Evolutionary conservation across 1,284 basidiomycete species (phyloP).

Genomic region (Fomitopsis betulina): DNA sequence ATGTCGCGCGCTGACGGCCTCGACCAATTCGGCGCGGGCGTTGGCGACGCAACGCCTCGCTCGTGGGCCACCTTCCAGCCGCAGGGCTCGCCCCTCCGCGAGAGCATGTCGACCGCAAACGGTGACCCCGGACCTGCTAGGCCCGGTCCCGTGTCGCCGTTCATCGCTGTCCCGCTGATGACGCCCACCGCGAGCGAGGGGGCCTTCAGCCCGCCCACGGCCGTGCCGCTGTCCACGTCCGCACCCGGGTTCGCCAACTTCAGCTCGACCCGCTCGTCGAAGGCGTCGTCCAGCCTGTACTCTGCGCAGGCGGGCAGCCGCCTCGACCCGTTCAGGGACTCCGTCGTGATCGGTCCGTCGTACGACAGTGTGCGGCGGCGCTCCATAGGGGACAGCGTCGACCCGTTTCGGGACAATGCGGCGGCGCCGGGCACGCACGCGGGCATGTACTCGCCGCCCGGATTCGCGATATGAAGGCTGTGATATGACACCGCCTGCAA

Average conservation of each 20-base stretch:
- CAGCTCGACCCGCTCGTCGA: constrained; percentile 3
- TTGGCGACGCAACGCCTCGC: constrained; percentile 1
- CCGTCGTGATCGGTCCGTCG: not conserved
- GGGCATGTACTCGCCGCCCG: not conserved
- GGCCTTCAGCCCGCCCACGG: not conserved
- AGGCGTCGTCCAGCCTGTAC: constrained; percentile 5
- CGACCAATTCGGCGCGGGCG: not conserved
- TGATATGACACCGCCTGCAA: not conserved
- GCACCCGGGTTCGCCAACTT: not conserved
- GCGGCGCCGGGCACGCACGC: not conserved
- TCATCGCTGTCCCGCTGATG: not conserved
- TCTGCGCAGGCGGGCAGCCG: not conserved
- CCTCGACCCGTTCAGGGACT: not conserved
- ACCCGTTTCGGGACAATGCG: constrained; percentile 2
- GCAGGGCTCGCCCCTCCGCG: constrained; percentile 1
- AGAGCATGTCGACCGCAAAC: not conserved
- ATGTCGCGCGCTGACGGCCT: not conserved
- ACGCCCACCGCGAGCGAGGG: not conserved
- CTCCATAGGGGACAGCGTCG: constrained; percentile 5
- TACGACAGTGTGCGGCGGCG: not conserved
- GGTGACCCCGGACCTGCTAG: not conserved
- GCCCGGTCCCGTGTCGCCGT: not conserved
- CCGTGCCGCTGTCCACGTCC: not conserved
- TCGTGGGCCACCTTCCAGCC: constrained; percentile 5
- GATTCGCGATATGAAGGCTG: not conserved